Conservation (phyloP, 768 basidiomycete genomes). For the Mycena latifolia region DNA sequence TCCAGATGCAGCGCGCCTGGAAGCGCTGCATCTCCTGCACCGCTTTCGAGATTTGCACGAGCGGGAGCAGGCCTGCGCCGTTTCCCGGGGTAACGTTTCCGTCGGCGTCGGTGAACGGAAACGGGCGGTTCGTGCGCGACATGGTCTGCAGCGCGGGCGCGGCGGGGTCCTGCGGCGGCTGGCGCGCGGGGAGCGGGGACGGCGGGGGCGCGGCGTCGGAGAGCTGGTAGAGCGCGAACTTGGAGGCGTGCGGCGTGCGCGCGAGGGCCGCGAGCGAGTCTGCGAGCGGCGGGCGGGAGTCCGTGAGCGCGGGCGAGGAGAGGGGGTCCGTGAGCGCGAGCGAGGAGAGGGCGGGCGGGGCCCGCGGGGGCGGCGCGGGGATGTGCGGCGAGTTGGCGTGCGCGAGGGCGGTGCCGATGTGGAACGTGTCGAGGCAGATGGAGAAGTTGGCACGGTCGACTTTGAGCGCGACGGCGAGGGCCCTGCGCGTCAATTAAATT, state of each 20-base stretch:
- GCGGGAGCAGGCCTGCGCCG: conserved; percentile 11
- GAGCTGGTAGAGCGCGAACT: conserved; percentile 25
- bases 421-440: conserved; percentile 22
- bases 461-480: conserved; percentile 4
- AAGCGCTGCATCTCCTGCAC: conserved; percentile 15
- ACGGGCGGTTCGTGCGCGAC: conserved; percentile 22
- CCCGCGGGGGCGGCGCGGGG: conserved; percentile 4
- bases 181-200: conserved; percentile 4
- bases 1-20: conserved; percentile 2
- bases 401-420: conserved; percentile 19
- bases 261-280: conserved; percentile 9
- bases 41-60: conserved; percentile 14
- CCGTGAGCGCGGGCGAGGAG: too few species aligned
- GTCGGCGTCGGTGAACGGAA: conserved; percentile 14
- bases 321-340: too few species aligned
- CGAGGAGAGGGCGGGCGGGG: too few species aligned
- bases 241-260: conserved; percentile 20
- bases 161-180: conserved; percentile 9
- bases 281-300: background rate
- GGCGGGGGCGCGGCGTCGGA: conserved; percentile 15
- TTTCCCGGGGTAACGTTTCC: too few species aligned
- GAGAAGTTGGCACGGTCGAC: conserved; percentile 16
- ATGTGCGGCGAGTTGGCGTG: conserved; percentile 18
- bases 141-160: conserved; percentile 18
- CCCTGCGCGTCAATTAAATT: too few species aligned